Base-by-base conservation (phyloP, 2,329 filamentous ascomycete species). In the Elsinoe necatrix region DNA sequence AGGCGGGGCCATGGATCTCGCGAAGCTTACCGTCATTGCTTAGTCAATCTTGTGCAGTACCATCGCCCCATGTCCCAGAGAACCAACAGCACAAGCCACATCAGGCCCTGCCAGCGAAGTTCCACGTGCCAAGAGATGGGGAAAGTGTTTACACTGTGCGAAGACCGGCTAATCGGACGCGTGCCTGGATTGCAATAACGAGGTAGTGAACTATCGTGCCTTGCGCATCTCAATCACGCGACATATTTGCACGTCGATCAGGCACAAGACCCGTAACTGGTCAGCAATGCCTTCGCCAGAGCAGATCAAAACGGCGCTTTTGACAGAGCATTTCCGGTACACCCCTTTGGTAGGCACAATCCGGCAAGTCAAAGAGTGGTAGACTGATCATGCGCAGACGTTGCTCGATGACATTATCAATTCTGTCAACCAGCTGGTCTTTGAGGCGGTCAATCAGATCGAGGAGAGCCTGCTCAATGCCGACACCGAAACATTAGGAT, bases 391-490 rank as follows among this genome's bases (percentile, higher is more conserved):
- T 21, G 14, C 48, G 29, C 52, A 95, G 91, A 87, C 87, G 60
- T 82, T 98, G 41, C 86, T 98, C 67, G 93, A 98, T 81, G 92
- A 97, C 73, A 91, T 97, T 65, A 95, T 97, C 75, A 96, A 97
- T 77, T 87, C 86, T 56, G 84, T 96, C 71, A 98, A 97, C 75
- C 88, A 92, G 66, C 82, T 96, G 65, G 86, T 93, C 66, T 93
- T 95, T 72, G 86, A 86, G 70, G 91, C 89, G 55, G 84, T 95
- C 66, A 88, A 89, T 66, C 89, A 87, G 59, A 84, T 97, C 62
- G 93, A 97, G 72, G 82, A 83, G 56, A 88, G 89, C 1, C 83
- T 98, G 18, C 77, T 89, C 50, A 80, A 80, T 52, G 85, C 87
- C 2, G 82, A 87, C 1, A 87, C 91, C 0, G 77, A 84, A 23